Evolutionary conservation across 139 green algal species (phyloP), one percentile per base, ranked within the genome.

Genomic region (Astrephomene gubernaculifera): DNA sequence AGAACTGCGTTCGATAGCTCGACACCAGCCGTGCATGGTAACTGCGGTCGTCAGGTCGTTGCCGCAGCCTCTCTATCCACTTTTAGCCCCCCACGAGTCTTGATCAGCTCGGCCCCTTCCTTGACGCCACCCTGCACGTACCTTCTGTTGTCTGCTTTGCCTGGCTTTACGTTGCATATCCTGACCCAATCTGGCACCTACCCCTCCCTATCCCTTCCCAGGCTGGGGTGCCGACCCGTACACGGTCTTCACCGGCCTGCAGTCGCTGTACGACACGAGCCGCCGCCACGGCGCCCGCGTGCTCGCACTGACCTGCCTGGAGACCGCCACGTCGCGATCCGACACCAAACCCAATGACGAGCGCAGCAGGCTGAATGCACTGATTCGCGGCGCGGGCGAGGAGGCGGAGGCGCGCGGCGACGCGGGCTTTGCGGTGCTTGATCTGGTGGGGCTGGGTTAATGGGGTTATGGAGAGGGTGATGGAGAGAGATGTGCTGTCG

Each of bases 401-500:
- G 54, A 45, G 1, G 22, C 72, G 21, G 3, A 0, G 2, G 33
- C 33, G 27, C 35, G 21, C 14, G 49, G 49, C 12, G 25, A 68
- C 72, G 49, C 12, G 49, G 49, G 49, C 49, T 12, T 80, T 14
- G 67, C 33, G 6, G 45, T 80, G 17, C 49, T 80, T 31, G 72
- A 80, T 31, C 14, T 80, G 72, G 72, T 80, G 72, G 39, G 70
- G 49, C n/a, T n/a, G n/a, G n/a, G n/a, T n/a, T n/a, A n/a, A n/a
- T n/a, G n/a, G n/a, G n/a, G n/a, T n/a, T n/a, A n/a, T n/a, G n/a
- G n/a, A n/a, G n/a, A n/a, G n/a, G n/a, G n/a, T n/a, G n/a, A n/a
- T n/a, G n/a, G n/a, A n/a, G n/a, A n/a, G n/a, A n/a, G n/a, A n/a
- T n/a, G n/a, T n/a, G n/a, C n/a, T n/a, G n/a, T n/a, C n/a, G n/a